phyloP scores from a whole-genome alignment of 371 early-diverging fungal genomes.

The Umbelopsis sp. region DNA sequence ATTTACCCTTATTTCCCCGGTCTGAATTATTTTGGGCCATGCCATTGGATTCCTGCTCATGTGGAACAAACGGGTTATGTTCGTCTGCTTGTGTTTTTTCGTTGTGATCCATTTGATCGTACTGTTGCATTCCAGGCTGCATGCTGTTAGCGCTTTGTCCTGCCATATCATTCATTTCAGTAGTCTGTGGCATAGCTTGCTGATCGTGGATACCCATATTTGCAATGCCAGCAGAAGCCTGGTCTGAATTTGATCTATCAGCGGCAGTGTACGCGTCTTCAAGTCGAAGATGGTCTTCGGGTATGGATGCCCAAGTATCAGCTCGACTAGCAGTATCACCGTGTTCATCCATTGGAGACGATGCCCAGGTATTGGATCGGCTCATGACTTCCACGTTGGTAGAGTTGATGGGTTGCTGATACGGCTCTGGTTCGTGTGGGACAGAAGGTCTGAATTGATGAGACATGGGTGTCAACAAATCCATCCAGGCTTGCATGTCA shows the following conservation, averaged over 20 bases:
- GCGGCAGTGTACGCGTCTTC: neutral
- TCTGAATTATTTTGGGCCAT: neutral
- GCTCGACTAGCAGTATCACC: neutral
- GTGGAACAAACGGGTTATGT: neutral
- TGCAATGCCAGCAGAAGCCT: neutral
- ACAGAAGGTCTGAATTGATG: conserved; percentile 5
- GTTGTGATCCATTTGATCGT: neutral
- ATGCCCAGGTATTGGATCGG: neutral
- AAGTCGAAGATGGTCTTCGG: neutral
- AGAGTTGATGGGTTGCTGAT: conserved; percentile 1
- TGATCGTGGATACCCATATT: neutral
- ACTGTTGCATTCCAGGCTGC: neutral
- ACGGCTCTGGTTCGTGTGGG: conserved; percentile 1
- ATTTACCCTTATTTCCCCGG: neutral
- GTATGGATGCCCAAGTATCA: neutral
- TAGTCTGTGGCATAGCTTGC: neutral
- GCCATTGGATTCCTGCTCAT: neutral
- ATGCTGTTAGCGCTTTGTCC: neutral
- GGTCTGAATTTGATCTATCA: neutral
- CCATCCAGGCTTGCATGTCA: conserved; percentile 33
- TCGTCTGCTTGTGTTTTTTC: neutral
- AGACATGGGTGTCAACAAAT: conserved; percentile 2
- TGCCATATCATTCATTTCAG: neutral
- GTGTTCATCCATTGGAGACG: neutral
- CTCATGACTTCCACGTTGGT: conserved; percentile 4